A percentile compares a stretch with the other conserved stretches of the same genome.
Conservation (phyloP, 331 rosid genomes). For the Spiraea crenata region DNA sequence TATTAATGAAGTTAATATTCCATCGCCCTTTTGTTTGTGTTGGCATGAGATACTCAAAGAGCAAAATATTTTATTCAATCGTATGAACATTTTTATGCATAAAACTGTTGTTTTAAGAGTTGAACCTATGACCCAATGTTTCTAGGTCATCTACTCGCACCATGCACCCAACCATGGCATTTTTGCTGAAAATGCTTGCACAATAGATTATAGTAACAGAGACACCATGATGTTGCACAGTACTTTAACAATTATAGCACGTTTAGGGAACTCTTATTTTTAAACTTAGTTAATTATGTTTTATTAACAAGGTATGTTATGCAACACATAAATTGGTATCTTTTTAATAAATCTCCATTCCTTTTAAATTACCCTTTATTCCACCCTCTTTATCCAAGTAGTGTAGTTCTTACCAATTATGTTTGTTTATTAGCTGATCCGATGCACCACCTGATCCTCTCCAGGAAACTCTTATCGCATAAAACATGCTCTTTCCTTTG, state of each 20-base stretch:
- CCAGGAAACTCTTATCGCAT: constrained; percentile 73
- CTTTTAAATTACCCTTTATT: neutral
- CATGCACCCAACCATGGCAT: neutral
- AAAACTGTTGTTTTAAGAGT: constrained; percentile 1
- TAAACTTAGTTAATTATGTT: neutral
- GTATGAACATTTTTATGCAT: constrained; percentile 1
- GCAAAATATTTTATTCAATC: neutral
- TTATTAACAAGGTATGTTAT: neutral
- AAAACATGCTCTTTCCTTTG: constrained; percentile 67
- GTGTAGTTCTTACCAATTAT: neutral
- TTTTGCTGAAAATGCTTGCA: neutral
- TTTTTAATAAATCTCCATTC: neutral
- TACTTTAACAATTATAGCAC: neutral
- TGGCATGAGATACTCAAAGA: neutral
- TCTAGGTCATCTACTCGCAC: neutral
- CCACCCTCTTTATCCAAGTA: neutral
- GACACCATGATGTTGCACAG: neutral
- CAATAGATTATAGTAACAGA: neutral
- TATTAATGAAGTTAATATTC: neutral
- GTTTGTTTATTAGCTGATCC: neutral
- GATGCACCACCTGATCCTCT: constrained; percentile 12
- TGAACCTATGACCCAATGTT: neutral
- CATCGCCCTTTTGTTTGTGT: neutral
- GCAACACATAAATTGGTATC: neutral
- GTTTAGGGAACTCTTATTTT: neutral